phyloP scores from a whole-genome alignment of 2,329 filamentous ascomycete genomes.

The Rugonectria rugulosa region DNA sequence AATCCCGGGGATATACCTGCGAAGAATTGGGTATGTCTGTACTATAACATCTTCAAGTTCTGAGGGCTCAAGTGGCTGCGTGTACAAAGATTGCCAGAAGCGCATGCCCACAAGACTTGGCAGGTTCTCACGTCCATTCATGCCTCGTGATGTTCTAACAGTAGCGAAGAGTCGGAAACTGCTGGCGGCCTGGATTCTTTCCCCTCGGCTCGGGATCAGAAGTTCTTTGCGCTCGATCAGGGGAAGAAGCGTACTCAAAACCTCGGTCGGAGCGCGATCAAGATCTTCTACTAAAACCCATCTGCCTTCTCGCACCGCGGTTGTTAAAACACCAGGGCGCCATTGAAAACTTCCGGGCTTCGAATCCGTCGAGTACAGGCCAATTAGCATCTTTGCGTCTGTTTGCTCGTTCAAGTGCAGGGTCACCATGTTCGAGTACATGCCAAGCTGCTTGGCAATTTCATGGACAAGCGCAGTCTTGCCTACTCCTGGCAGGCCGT shows the following conservation, averaged over 20 bases:
- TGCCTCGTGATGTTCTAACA: constrained; percentile 77
- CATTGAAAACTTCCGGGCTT: constrained; percentile 90
- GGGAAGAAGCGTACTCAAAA: constrained; percentile 90
- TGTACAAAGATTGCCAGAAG: constrained; percentile 82
- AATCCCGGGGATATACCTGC: constrained; percentile 66
- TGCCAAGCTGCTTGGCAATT: constrained; percentile 80
- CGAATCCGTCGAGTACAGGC: constrained; percentile 89
- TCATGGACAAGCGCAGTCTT: constrained; percentile 90
- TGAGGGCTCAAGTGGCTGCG: constrained; percentile 68
- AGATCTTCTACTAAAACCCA: constrained; percentile 99
- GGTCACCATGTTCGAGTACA: constrained; percentile 85
- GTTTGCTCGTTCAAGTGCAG: constrained; percentile 98
- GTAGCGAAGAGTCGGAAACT: constrained; percentile 94
- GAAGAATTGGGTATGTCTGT: constrained; percentile 73
- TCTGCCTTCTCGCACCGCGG: constrained; percentile 89
- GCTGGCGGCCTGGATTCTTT: constrained; percentile 81
- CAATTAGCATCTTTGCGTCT: constrained; percentile 94
- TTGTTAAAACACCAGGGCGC: constrained; percentile 91
- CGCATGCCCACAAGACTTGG: constrained; percentile 82
- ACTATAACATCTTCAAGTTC: constrained; percentile 81
- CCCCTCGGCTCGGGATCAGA: constrained; percentile 86
- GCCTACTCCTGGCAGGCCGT: constrained; percentile 84
- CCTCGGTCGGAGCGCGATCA: constrained; percentile 91
- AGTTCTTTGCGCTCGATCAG: constrained; percentile 93
- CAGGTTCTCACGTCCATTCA: constrained; percentile 70